Base-by-base conservation (phyloP, 805 yeast genomes). In the Candida ponderosae region DNA sequence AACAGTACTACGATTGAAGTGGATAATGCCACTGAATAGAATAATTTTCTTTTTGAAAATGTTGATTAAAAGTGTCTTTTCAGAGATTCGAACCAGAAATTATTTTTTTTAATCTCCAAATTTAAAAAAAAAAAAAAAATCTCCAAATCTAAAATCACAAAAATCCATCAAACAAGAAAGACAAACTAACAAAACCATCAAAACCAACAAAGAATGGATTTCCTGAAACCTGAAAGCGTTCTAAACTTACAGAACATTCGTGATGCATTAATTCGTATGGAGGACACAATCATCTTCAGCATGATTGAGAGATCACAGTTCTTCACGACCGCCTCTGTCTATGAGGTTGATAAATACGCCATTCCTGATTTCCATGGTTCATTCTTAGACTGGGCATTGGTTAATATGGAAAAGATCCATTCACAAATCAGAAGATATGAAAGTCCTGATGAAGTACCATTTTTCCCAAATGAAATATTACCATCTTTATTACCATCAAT, bases 271-370 rank as follows among this genome's bases (percentile, higher is more conserved):
- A 80, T 89, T 29, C 76, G 96, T 38, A 87, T 93, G 96, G 98
- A 93, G 56, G 97, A 93, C 60, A 84, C 97, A 6, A 88, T 93
- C 48, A 82, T 93, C 43, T 93, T 89, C 68, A 84, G 81, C 40
- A 74, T 93, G 47, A 89, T 93, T 42, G 98, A 93, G 59, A 72
- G 98, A 45, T 85, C 96, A 3, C 96, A 90, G 62, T 90, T 86
- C 54, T 79, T 68, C 48, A 72, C 73, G 23, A 79, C 87, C 37
- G 81, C 84, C 2, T 71, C 84, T 15, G 87, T 88, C 8, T 93
- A 93, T 62, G 69, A 72, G 48, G 48, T 54, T 10, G 69, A 75
- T 45, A 72, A 72, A 43, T 75, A 70, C 18, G 60, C 67, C 5
- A 76, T 88, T 28, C 84, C 85, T 5, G 65, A 76, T 40, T 84